Conservation (phyloP, 2,329 filamentous ascomycete genomes). For the Macrophomina pseudophaseolina region DNA sequence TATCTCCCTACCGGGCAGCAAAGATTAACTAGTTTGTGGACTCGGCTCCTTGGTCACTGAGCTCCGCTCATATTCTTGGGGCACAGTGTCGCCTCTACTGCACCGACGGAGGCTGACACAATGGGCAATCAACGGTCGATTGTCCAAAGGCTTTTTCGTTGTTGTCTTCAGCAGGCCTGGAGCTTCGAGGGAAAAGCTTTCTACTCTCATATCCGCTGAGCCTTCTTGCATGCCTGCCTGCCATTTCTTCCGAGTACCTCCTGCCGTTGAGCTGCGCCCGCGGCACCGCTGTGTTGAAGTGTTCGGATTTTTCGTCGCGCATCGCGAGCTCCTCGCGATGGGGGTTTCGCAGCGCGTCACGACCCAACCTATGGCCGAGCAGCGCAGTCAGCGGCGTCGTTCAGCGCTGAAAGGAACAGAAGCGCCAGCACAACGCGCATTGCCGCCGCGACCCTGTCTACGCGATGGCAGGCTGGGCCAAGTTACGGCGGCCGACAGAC, state of each 20-base stretch:
- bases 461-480: not conserved
- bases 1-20: not conserved
- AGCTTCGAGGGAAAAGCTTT: not conserved
- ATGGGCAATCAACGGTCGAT: not conserved
- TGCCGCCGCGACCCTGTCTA: too few relatives aligned
- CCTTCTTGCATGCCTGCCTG: not conserved
- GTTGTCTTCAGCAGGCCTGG: not conserved
- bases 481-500: not conserved
- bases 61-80: not conserved
- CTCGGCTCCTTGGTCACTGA: not conserved
- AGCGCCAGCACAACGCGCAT: too few relatives aligned
- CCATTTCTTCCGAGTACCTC: not conserved
- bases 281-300: not conserved
- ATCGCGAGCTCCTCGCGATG: not conserved
- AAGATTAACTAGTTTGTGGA: constrained; percentile 8
- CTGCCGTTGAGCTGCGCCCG: not conserved
- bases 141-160: constrained; percentile 1
- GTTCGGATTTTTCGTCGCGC: not conserved
- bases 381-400: too few relatives aligned
- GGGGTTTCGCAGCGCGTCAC: not conserved
- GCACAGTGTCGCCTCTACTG: constrained; percentile 3
- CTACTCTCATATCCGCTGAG: not conserved
- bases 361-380: too few relatives aligned
- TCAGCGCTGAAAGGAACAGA: not conserved
- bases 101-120: not conserved